phyloP scores from a whole-genome alignment of 257 asterid genomes.

The Cordia subcordata region DNA sequence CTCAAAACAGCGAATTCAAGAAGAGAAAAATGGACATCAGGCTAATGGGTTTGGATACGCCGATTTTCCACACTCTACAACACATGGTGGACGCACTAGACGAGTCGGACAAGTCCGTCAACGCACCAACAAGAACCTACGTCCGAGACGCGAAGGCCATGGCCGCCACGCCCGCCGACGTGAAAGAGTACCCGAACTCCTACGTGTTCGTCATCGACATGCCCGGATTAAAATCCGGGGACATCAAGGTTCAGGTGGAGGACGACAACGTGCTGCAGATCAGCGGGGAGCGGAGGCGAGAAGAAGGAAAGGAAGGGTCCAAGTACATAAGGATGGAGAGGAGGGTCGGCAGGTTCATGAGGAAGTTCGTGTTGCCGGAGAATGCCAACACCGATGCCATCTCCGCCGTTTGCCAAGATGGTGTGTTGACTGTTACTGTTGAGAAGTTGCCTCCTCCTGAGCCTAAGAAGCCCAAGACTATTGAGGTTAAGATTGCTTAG shows the following conservation, averaged over 20 bases:
- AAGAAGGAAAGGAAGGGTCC: conserved; percentile 42
- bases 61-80: conserved; percentile 46
- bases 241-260: conserved; percentile 68
- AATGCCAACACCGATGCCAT: conserved; percentile 59
- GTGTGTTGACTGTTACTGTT: conserved; percentile 66
- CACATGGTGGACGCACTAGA: conserved; percentile 44
- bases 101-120: conserved; percentile 18
- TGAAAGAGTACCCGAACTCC: conserved; percentile 49
- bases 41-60: conserved; percentile 48
- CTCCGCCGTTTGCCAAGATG: conserved; percentile 69
- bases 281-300: conserved; percentile 63
- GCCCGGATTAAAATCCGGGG: conserved; percentile 76
- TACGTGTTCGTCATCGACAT: conserved; percentile 62
- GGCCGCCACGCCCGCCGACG: conserved; percentile 81
- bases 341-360: conserved; percentile 62
- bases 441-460: conserved; percentile 80
- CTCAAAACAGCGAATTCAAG: background rate
- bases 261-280: conserved; percentile 52
- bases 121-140: conserved; percentile 48
- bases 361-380: conserved; percentile 74
- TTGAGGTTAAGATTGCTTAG: conserved; percentile 57
- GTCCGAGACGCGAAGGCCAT: conserved; percentile 73
- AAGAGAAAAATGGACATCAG: conserved; percentile 48
- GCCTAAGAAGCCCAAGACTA: conserved; percentile 76
- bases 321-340: conserved; percentile 76